Conservation (phyloP, 2,329 filamentous ascomycete genomes). For the Diplodia intermedia region DNA sequence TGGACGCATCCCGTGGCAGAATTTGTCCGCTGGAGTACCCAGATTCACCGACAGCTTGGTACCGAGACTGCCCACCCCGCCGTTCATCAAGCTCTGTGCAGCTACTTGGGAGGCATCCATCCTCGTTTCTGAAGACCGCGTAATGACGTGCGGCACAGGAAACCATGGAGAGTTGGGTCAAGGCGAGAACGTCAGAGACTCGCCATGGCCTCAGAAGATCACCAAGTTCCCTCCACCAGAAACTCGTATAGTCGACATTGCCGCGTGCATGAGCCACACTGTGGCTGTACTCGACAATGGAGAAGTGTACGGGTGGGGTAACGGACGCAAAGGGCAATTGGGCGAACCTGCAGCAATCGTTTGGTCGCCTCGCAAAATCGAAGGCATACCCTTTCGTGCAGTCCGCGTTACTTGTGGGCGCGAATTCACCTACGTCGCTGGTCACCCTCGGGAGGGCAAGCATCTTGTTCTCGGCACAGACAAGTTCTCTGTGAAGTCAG, state of each 20-base stretch:
- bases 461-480: conserved; percentile 74
- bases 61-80: conserved; percentile 8
- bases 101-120: conserved; percentile 82
- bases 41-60: conserved; percentile 19
- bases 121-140: conserved; percentile 57
- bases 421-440: conserved; percentile 81
- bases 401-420: conserved; percentile 76
- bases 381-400: conserved; percentile 67
- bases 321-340: conserved; percentile 82
- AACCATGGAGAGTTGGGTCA: conserved; percentile 76
- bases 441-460: conserved; percentile 61
- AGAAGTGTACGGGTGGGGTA: conserved; percentile 86
- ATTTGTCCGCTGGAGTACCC: background rate
- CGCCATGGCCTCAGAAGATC: conserved; percentile 59
- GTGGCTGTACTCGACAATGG: conserved; percentile 77
- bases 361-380: conserved; percentile 37
- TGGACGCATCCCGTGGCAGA: conserved; percentile 40
- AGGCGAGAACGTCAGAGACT: conserved; percentile 49
- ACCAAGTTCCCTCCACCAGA: conserved; percentile 68
- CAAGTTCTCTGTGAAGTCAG: conserved; percentile 71
- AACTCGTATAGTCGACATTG: conserved; percentile 65
- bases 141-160: conserved; percentile 72
- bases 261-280: conserved; percentile 79
- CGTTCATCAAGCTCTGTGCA: conserved; percentile 55
- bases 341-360: conserved; percentile 60